These are phyloP conservation scores for Hippophae tibetana DNA, from an alignment of 306 rosid genomes.

Conservation along the genomic window DNA sequence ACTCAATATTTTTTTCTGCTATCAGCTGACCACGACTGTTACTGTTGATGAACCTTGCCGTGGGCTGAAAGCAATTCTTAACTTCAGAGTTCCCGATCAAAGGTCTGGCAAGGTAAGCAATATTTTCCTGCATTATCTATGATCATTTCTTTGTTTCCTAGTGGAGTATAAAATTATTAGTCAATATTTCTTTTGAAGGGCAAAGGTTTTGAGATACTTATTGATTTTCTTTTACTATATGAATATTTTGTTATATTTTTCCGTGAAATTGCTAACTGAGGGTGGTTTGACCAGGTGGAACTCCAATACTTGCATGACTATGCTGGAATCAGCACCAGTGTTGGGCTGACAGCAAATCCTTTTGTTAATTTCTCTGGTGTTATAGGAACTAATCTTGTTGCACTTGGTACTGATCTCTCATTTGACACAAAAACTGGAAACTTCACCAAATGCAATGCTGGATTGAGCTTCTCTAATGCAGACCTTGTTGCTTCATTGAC, in stretches of 20 bases:
- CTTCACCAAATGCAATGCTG: conserved; percentile 57
- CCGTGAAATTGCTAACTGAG: conserved; percentile 6
- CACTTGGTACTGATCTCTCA: conserved; percentile 70
- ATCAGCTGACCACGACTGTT: conserved; percentile 59
- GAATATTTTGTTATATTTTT: not conserved
- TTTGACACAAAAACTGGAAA: conserved; percentile 61
- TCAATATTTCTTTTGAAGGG: too few species aligned
- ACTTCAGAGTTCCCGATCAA: conserved; percentile 26
- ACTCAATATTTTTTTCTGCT: conserved; percentile 12
- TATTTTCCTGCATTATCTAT: too few species aligned
- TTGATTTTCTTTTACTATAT: not conserved
- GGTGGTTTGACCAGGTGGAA: conserved; percentile 49
- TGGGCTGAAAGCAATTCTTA: conserved; percentile 66
- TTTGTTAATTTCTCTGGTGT: conserved; percentile 72
- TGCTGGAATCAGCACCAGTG: conserved; percentile 65
- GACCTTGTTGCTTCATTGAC: conserved; percentile 66
- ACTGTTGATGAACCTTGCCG: conserved; percentile 70
- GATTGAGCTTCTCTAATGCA: conserved; percentile 48
- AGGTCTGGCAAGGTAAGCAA: conserved; percentile 64
- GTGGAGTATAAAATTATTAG: too few species aligned
- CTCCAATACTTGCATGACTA: conserved; percentile 73
- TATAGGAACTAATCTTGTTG: conserved; percentile 51
- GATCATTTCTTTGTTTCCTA: too few species aligned
- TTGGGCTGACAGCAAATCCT: conserved; percentile 23
- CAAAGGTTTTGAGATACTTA: not conserved